Percentiles rank a stretch among this genome's conserved stretches.
These are phyloP conservation scores for Plasmopara muralis DNA, from an alignment of 352 stramenopile genomes.

Conservation along the genomic window DNA sequence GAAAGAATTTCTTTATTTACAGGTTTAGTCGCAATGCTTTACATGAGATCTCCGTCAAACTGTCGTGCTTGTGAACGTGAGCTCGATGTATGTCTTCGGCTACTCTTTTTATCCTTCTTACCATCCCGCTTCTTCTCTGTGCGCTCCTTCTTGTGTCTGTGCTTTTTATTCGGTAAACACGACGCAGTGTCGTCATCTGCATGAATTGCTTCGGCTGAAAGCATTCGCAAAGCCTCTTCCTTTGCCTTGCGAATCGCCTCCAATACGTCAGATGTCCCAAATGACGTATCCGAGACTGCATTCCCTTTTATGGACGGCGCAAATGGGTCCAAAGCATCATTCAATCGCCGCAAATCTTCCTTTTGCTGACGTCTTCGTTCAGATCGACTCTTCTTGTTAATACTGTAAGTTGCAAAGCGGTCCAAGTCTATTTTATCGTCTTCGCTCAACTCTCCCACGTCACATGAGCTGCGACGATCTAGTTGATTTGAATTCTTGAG, in stretches of 20 bases:
- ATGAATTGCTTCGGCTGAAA: slow-evolving; percentile 14
- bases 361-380: slow-evolving; percentile 34
- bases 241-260: slow-evolving; percentile 63
- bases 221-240: slow-evolving; percentile 59
- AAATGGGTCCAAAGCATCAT: slow-evolving; percentile 21
- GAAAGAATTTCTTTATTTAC: too few relatives aligned
- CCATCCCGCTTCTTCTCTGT: slow-evolving; percentile 18
- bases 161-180: slow-evolving; percentile 14
- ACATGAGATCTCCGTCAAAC: slow-evolving; percentile 14
- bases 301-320: slow-evolving; percentile 1
- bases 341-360: slow-evolving; percentile 37
- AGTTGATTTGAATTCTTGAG: slow-evolving; percentile 1
- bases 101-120: slow-evolving; percentile 20
- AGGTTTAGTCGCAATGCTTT: not conserved
- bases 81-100: slow-evolving; percentile 17
- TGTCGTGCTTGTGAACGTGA: slow-evolving; percentile 18
- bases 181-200: slow-evolving; percentile 5
- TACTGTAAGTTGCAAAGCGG: slow-evolving; percentile 48
- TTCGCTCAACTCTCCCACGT: slow-evolving; percentile 22
- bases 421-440: slow-evolving; percentile 28
- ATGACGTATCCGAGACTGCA: slow-evolving; percentile 9
- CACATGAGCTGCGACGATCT: not conserved
- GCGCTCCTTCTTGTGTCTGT: slow-evolving; percentile 29
- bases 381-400: slow-evolving; percentile 32
- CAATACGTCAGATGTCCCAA: slow-evolving; percentile 44